Conservation (phyloP, 2,329 filamentous ascomycete species). For the Ophiocordyceps polyrhachis-furcata region DNA sequence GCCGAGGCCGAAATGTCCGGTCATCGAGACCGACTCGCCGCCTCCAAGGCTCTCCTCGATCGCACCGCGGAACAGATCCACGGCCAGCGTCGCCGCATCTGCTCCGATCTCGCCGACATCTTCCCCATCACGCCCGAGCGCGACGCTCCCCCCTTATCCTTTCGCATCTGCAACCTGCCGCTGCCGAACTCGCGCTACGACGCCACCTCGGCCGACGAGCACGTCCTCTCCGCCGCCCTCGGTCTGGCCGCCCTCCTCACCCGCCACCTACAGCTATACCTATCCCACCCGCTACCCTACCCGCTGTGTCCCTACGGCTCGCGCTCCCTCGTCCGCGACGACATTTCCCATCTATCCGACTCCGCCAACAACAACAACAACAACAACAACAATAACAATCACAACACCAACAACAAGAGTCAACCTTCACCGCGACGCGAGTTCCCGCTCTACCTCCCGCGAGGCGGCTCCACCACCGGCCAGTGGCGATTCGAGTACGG, state of each 20-base stretch:
- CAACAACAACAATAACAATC: neutral
- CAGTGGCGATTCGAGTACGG: slow-evolving; percentile 91
- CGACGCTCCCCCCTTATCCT: slow-evolving; percentile 45
- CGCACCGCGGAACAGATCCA: slow-evolving; percentile 47
- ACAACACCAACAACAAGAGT: neutral
- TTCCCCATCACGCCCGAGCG: slow-evolving; percentile 57
- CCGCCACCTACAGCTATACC: slow-evolving; percentile 62
- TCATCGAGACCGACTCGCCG: slow-evolving; percentile 37
- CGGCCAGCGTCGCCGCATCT: slow-evolving; percentile 76
- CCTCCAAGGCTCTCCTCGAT: slow-evolving; percentile 34
- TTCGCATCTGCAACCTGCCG: slow-evolving; percentile 62
- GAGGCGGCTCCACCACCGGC: slow-evolving; percentile 42
- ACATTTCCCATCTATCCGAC: slow-evolving; percentile 41
- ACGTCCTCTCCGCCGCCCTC: slow-evolving; percentile 61
- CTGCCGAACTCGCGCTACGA: slow-evolving; percentile 71
- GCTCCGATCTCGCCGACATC: slow-evolving; percentile 60
- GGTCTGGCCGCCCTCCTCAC: slow-evolving; percentile 64
- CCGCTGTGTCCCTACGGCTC: slow-evolving; percentile 56
- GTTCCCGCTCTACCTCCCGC: slow-evolving; percentile 60
- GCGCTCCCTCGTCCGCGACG: slow-evolving; percentile 56
- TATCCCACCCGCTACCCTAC: slow-evolving; percentile 64
- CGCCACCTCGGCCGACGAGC: slow-evolving; percentile 34
- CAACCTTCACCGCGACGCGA: slow-evolving; percentile 27
- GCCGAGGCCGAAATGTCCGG: slow-evolving; percentile 42
- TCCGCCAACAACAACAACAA: neutral